Conservation (phyloP, 2,329 filamentous ascomycete species). For the Metarhizium sp. region DNA sequence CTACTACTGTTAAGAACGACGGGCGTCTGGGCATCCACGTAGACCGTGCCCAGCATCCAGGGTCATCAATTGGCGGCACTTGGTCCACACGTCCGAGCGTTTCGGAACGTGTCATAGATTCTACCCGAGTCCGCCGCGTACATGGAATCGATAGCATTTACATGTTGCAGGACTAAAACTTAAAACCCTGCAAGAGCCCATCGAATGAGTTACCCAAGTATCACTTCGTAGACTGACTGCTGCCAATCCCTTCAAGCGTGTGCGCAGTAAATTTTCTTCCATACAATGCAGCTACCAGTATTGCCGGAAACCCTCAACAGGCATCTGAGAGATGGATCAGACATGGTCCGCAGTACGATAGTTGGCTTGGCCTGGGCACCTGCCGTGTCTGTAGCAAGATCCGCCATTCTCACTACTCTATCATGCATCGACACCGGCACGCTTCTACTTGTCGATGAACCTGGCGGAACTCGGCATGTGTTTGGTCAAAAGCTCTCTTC, state of each 20-base stretch:
- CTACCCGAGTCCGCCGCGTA: too few relatives aligned
- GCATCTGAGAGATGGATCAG: slow-evolving; percentile 12
- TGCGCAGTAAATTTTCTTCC: background rate
- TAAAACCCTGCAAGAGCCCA: background rate
- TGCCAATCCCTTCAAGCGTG: background rate
- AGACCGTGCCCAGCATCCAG: too few relatives aligned
- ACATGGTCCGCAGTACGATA: slow-evolving; percentile 31
- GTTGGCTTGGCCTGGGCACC: slow-evolving; percentile 39
- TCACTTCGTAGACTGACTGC: background rate
- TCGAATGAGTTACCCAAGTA: background rate
- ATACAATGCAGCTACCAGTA: background rate
- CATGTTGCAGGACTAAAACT: background rate
- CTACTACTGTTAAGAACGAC: too few relatives aligned
- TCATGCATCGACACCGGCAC: slow-evolving; percentile 38
- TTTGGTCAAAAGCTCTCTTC: slow-evolving; percentile 36
- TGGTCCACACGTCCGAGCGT: background rate
- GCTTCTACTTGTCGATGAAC: slow-evolving; percentile 37
- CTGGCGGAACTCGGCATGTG: slow-evolving; percentile 28
- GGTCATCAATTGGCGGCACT: too few relatives aligned
- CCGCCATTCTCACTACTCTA: slow-evolving; percentile 34
- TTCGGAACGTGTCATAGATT: background rate
- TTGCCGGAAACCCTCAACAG: slow-evolving; percentile 2
- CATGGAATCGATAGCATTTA: too few relatives aligned
- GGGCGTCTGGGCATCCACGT: too few relatives aligned
- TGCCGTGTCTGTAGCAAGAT: slow-evolving; percentile 35